Evolutionary conservation across 352 stramenopile genomes (phyloP), one percentile per base, ranked within the genome.

Genomic region (Globisporangium emineosum): DNA sequence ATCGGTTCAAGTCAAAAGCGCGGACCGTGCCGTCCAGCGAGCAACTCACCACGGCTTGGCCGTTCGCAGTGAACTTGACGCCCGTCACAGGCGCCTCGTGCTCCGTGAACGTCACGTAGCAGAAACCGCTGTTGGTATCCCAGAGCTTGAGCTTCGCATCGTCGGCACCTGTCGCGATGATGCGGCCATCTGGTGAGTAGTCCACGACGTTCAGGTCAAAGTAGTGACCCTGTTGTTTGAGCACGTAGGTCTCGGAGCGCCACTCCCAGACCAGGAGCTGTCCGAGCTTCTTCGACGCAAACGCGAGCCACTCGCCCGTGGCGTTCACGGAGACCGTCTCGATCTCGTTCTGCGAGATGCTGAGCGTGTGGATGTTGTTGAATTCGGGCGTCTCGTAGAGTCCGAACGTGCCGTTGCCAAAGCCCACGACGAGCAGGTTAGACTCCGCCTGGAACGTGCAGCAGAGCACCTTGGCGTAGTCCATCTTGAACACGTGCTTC

Each of bases 191-290:
- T 0, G 96, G 96, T 19, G 94, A 99, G 77, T 99, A 99, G 43
- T 97, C 97, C 47, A 99, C 89, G 50, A 90, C 80, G 67, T 98
- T 98, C 66, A 99, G 89, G 65, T 98, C 97, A 70, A 99, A 99
- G 58, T 97, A 98, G 83, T 99, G 98, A 52, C 98, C 98, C 67
- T 99, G 96, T 77, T 99, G 98, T 77, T 99, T 99, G 13, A 99
- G 81, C 50, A 99, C 94, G 67, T 99, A 99, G 23, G 96, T 99
- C 86, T 99, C 98, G 0, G 93, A 98, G 62, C 98, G 86, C 98
- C 98, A 99, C 70, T 99, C 98, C 98, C 98, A 99, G 35, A 99
- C 97, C 19, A 99, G 81, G 29, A 99, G 75, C 80, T 99, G 98
- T n/a, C 98, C 97, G n/a, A 98, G 94, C 57, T 96, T 95, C 42